Percentiles rank a stretch among this genome's conserved stretches.
Evolutionary conservation across 164 flowering plant species (phyloP).

Genomic region (Nymphaea thermarum): DNA sequence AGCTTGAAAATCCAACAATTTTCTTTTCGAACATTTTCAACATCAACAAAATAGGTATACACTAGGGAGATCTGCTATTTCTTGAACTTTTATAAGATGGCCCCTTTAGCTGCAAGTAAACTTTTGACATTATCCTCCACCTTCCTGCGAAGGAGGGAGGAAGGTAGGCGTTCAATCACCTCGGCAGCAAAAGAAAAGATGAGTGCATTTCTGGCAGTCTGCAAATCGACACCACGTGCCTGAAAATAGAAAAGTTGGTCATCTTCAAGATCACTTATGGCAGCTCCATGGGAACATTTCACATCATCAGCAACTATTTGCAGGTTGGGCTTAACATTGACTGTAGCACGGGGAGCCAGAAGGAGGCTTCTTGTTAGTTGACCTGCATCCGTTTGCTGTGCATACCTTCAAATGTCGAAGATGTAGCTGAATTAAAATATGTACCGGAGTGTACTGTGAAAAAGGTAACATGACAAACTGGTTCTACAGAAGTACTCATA

Average conservation of each 20-base stretch:
- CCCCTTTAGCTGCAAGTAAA: slow-evolving; percentile 27
- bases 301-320: slow-evolving; percentile 91
- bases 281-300: slow-evolving; percentile 94
- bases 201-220: slow-evolving; percentile 71
- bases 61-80: too few relatives aligned
- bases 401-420: slow-evolving; percentile 35
- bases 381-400: slow-evolving; percentile 92
- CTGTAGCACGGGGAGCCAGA: slow-evolving; percentile 77
- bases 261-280: slow-evolving; percentile 83
- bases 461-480: too few relatives aligned
- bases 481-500: too few relatives aligned
- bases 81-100: not conserved
- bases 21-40: too few relatives aligned
- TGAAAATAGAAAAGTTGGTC: slow-evolving; percentile 76
- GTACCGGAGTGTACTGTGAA: too few relatives aligned
- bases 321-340: slow-evolving; percentile 82
- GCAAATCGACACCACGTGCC: slow-evolving; percentile 63
- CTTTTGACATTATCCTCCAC: slow-evolving; percentile 39
- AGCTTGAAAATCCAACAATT: too few relatives aligned
- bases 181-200: slow-evolving; percentile 81
- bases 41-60: too few relatives aligned
- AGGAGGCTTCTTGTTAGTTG: slow-evolving; percentile 89
- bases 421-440: not conserved
- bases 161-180: slow-evolving; percentile 45
- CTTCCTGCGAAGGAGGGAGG: slow-evolving; percentile 28